These are phyloP conservation scores for Lactifluus subvellereus DNA, from an alignment of 768 basidiomycete genomes.

Conservation along the genomic window DNA sequence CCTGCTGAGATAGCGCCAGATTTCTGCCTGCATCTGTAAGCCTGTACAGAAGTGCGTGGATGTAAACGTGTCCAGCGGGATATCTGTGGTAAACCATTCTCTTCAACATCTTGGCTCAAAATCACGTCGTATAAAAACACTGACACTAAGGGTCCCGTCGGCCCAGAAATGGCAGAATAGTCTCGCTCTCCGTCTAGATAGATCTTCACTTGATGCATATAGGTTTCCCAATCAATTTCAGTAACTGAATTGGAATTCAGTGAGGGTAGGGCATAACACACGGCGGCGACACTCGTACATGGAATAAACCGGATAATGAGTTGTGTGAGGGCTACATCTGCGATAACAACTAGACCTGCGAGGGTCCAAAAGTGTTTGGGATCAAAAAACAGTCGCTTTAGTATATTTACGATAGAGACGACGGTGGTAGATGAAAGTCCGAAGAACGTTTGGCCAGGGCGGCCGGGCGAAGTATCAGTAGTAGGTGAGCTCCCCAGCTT, in stretches of 20 bases:
- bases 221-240: conserved; percentile 97
- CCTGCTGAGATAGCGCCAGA: conserved; percentile 62
- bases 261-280: conserved; percentile 19
- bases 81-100: conserved; percentile 49
- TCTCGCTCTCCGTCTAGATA: conserved; percentile 79
- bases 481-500: conserved; percentile 10
- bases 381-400: conserved; percentile 43
- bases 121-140: conserved; percentile 25
- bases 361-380: conserved; percentile 61
- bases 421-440: neutral
- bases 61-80: conserved; percentile 87
- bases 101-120: neutral
- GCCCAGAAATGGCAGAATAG: conserved; percentile 77
- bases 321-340: conserved; percentile 71
- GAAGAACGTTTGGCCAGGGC: neutral
- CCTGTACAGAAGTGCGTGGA: conserved; percentile 65
- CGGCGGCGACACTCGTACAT: conserved; percentile 49
- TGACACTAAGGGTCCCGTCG: conserved; percentile 91
- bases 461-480: neutral
- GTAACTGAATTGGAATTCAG: conserved; percentile 58
- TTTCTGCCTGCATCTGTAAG: conserved; percentile 58
- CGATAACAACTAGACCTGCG: conserved; percentile 57
- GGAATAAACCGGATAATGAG: conserved; percentile 77
- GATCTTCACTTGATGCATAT: conserved; percentile 80
- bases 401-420: neutral